Percentiles rank a stretch among this genome's conserved stretches.
phyloP scores from a whole-genome alignment of 805 yeast genomes.

The Ogataea wickerhamii region DNA sequence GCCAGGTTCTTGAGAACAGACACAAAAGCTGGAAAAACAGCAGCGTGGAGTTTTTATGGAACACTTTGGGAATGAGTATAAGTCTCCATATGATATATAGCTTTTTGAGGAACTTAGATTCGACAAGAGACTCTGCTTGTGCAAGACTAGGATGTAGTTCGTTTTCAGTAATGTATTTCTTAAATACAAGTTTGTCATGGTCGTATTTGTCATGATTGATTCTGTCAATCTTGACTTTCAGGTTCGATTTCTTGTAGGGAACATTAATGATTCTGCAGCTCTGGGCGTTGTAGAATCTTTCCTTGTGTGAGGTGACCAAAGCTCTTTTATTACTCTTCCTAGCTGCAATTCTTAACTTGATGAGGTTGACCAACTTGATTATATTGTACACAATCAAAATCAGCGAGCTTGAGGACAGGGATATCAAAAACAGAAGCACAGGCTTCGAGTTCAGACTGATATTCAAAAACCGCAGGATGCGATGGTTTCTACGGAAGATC shows the following conservation, averaged over 20 bases:
- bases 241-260: constrained; percentile 40
- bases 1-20: constrained; percentile 78
- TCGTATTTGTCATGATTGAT: constrained; percentile 50
- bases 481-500: constrained; percentile 16
- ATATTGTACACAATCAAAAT: constrained; percentile 23
- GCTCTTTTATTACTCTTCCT: background rate
- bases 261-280: constrained; percentile 41
- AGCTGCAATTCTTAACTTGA: constrained; percentile 10
- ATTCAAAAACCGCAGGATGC: constrained; percentile 20
- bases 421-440: constrained; percentile 29
- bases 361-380: constrained; percentile 22
- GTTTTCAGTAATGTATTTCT: constrained; percentile 38
- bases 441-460: constrained; percentile 32
- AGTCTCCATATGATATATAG: constrained; percentile 66
- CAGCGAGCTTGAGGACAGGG: constrained; percentile 25
- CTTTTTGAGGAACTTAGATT: constrained; percentile 70
- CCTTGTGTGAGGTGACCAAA: constrained; percentile 1
- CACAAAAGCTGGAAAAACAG: constrained; percentile 70
- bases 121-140: constrained; percentile 12
- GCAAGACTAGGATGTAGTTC: constrained; percentile 9
- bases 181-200: constrained; percentile 52
- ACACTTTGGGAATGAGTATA: constrained; percentile 72
- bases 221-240: constrained; percentile 43
- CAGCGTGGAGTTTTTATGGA: constrained; percentile 62
- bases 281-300: constrained; percentile 23